A percentile compares a stretch with the other conserved stretches of the same genome.
These are phyloP conservation scores for Sophora flavescens DNA, from an alignment of 306 rosid genomes.

Conservation along the genomic window DNA sequence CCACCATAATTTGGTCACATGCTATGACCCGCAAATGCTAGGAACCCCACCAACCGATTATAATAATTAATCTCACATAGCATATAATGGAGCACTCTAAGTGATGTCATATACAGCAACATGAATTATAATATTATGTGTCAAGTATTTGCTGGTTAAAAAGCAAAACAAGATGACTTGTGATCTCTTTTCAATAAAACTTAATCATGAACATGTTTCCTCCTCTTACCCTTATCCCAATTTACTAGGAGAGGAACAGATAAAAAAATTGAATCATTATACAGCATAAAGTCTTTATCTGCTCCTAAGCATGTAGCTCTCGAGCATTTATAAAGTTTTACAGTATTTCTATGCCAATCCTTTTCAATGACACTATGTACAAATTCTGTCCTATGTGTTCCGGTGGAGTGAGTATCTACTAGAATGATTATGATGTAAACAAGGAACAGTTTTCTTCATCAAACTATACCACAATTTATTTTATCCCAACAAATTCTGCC, in stretches of 20 bases:
- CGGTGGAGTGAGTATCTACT: not conserved
- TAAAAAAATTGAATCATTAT: conserved; percentile 8
- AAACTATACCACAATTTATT: conserved; percentile 23
- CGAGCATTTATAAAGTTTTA: conserved; percentile 25
- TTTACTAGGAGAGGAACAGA: not conserved
- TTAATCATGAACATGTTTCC: conserved; percentile 31
- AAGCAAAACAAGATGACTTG: conserved; percentile 20
- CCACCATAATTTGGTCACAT: conserved; percentile 69
- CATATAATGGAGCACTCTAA: conserved; percentile 34
- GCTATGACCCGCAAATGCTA: conserved; percentile 57
- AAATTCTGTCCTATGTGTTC: conserved; percentile 20
- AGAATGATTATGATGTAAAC: conserved; percentile 25
- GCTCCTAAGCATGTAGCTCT: conserved; percentile 25
- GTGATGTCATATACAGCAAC: not conserved
- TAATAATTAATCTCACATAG: conserved; percentile 52
- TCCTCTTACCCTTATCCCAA: conserved; percentile 21
- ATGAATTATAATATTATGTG: conserved; percentile 27
- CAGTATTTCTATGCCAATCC: conserved; percentile 15
- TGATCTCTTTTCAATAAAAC: conserved; percentile 18
- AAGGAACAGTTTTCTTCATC: conserved; percentile 17
- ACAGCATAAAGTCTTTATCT: conserved; percentile 16
- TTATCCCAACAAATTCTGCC: conserved; percentile 15
- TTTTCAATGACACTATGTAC: conserved; percentile 11
- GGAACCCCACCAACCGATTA: conserved; percentile 58
- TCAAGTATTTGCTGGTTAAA: conserved; percentile 22